These are phyloP conservation scores for Stromatinia cepivora DNA, from an alignment of 2,329 filamentous ascomycete species.

Conservation along the genomic window DNA sequence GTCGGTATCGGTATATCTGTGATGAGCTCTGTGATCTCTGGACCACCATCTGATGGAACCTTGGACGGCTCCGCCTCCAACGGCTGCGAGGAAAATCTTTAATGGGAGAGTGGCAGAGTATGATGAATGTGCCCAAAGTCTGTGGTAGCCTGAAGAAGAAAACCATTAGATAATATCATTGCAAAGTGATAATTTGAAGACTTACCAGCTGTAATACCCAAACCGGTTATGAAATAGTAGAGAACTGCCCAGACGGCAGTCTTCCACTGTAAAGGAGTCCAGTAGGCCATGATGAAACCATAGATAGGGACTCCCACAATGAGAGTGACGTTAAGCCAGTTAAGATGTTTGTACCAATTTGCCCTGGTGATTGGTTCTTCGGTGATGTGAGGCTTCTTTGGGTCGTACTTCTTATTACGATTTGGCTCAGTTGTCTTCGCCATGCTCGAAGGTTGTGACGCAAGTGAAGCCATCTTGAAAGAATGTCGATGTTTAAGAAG, in stretches of 20 bases:
- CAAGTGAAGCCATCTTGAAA: conserved; percentile 22
- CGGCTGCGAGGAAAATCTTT: conserved; percentile 77
- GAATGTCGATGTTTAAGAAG: conserved; percentile 26
- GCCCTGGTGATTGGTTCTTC: conserved; percentile 75
- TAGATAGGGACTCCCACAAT: conserved; percentile 75
- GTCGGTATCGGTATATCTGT: conserved; percentile 89
- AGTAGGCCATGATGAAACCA: conserved; percentile 73
- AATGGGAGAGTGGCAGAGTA: conserved; percentile 77
- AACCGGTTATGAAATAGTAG: conserved; percentile 82
- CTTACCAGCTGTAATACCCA: conserved; percentile 77
- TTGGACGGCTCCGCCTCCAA: conserved; percentile 80
- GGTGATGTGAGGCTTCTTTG: conserved; percentile 80
- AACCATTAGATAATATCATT: conserved; percentile 4
- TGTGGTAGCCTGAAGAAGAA: conserved; percentile 62
- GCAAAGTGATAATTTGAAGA: conserved; percentile 18
- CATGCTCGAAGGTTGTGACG: conserved; percentile 35
- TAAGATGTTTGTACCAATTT: conserved; percentile 91
- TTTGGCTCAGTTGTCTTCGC: conserved; percentile 36
- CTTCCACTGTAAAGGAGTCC: conserved; percentile 71
- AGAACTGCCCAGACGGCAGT: conserved; percentile 71
- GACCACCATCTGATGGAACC: conserved; percentile 90
- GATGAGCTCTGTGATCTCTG: conserved; percentile 81
- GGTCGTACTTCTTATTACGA: conserved; percentile 48
- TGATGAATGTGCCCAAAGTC: conserved; percentile 82
- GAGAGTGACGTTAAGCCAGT: conserved; percentile 86